Evolutionary conservation across 2,329 filamentous ascomycete genomes (phyloP).

Genomic region (Neophaeococcomyces aloes): DNA sequence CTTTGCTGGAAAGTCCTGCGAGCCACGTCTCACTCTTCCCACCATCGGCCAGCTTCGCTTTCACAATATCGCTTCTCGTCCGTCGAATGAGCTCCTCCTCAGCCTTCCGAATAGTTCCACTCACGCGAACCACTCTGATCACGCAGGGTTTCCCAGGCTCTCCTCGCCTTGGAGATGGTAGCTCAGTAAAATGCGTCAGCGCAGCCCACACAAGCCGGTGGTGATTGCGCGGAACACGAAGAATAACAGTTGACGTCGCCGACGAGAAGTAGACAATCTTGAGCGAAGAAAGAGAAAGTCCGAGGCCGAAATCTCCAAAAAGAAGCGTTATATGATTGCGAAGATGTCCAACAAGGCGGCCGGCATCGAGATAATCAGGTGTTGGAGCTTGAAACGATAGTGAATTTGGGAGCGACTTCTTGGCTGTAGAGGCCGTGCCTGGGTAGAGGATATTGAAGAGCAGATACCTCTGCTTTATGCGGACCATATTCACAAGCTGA

Average conservation of each 20-base stretch:
- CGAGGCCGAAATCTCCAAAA: slow-evolving; percentile 79
- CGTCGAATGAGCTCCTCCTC: slow-evolving; percentile 81
- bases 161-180: slow-evolving; percentile 39
- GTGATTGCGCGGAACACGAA: slow-evolving; percentile 70
- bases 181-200: slow-evolving; percentile 63
- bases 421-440: slow-evolving; percentile 25
- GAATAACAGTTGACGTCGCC: slow-evolving; percentile 88
- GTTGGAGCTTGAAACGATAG: slow-evolving; percentile 72
- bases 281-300: slow-evolving; percentile 23
- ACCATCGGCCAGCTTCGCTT: slow-evolving; percentile 17
- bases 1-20: neutral
- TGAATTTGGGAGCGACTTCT: slow-evolving; percentile 43
- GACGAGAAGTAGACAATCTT: slow-evolving; percentile 84
- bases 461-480: slow-evolving; percentile 90
- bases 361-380: slow-evolving; percentile 56
- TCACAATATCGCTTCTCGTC: slow-evolving; percentile 59
- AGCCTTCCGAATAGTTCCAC: slow-evolving; percentile 83
- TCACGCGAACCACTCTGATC: slow-evolving; percentile 74
- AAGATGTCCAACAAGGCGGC: slow-evolving; percentile 43
- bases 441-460: slow-evolving; percentile 92
- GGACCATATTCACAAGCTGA: slow-evolving; percentile 57
- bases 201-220: slow-evolving; percentile 86
- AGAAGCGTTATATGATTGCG: slow-evolving; percentile 58
- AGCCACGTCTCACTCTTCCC: slow-evolving; percentile 25
- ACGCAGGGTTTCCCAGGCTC: slow-evolving; percentile 48